A percentile compares a stretch with the other conserved stretches of the same genome.
phyloP scores from a whole-genome alignment of 2,329 filamentous ascomycete species.

The Trichophyton verrucosum region DNA sequence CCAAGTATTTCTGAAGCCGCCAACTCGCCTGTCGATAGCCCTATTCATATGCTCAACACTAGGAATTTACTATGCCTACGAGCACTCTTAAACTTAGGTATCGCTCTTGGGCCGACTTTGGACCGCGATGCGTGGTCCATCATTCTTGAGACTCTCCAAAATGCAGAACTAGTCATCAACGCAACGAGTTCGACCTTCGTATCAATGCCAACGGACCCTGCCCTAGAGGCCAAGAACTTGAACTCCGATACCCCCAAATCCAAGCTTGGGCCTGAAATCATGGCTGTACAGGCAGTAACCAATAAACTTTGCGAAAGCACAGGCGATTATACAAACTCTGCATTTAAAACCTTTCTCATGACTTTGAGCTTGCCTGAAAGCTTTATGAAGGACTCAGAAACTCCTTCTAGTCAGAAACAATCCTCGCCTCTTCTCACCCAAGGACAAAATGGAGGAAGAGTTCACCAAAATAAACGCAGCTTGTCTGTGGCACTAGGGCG shows the following conservation, averaged over 20 bases:
- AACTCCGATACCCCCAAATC: constrained; percentile 38
- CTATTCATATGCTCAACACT: constrained; percentile 55
- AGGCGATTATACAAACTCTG: constrained; percentile 69
- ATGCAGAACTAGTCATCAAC: constrained; percentile 75
- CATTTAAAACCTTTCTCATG: constrained; percentile 64
- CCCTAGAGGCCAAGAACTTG: constrained; percentile 18
- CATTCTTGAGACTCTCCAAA: constrained; percentile 78
- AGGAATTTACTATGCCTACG: constrained; percentile 82
- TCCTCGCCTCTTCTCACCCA: constrained; percentile 15
- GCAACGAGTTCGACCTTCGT: constrained; percentile 21
- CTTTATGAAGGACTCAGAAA: constrained; percentile 35
- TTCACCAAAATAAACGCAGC: constrained; percentile 29
- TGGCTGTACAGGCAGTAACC: constrained; percentile 78
- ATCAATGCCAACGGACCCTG: constrained; percentile 17
- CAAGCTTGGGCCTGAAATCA: constrained; percentile 68
- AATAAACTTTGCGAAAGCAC: constrained; percentile 83
- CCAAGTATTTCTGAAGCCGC: constrained; percentile 20
- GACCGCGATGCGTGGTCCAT: constrained; percentile 72
- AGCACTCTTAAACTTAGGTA: constrained; percentile 87
- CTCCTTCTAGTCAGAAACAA: constrained; percentile 36
- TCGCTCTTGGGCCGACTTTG: constrained; percentile 80
- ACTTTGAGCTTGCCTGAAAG: constrained; percentile 54
- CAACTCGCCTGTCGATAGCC: constrained; percentile 29
- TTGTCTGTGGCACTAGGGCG: constrained; percentile 32
- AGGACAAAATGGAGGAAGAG: constrained; percentile 18